Conservation (phyloP, 2,329 filamentous ascomycete genomes). For the Talaromyces marneffei region DNA sequence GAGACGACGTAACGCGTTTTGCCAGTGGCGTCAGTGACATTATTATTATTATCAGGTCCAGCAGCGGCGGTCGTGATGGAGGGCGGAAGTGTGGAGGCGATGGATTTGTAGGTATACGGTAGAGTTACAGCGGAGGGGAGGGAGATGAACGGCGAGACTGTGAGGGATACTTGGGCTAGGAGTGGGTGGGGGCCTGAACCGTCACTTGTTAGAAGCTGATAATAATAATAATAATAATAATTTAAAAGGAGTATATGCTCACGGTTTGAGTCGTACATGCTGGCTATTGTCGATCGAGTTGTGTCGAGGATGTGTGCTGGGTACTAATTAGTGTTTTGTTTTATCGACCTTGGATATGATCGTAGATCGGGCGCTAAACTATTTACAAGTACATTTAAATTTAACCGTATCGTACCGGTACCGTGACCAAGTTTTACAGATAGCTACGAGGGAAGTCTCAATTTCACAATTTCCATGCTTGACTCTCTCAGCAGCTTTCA, state of each 20-base stretch:
- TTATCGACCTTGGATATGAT: background rate
- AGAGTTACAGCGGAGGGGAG: constrained; percentile 85
- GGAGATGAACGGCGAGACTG: constrained; percentile 88
- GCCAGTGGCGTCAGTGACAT: constrained; percentile 38
- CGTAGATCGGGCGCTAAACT: background rate
- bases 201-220: constrained; percentile 3
- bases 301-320: no score
- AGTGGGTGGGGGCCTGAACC: constrained; percentile 73
- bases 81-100: constrained; percentile 78
- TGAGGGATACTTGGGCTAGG: constrained; percentile 85
- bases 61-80: constrained; percentile 50
- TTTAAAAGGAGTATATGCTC: constrained; percentile 17
- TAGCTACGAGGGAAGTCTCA: no score
- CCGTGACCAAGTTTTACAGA: no score
- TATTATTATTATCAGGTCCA: constrained; percentile 29
- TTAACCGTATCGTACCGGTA: no score
- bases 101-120: constrained; percentile 88
- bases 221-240: background rate
- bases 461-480: no score
- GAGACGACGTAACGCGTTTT: constrained; percentile 71
- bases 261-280: constrained; percentile 44
- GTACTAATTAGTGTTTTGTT: background rate
- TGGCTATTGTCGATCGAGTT: no score
- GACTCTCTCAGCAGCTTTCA: no score
- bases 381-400: no score